A percentile compares a stretch with the other conserved stretches of the same genome.
phyloP scores from a whole-genome alignment of 345 rosid genomes.

The Eucalyptus brandiana region DNA sequence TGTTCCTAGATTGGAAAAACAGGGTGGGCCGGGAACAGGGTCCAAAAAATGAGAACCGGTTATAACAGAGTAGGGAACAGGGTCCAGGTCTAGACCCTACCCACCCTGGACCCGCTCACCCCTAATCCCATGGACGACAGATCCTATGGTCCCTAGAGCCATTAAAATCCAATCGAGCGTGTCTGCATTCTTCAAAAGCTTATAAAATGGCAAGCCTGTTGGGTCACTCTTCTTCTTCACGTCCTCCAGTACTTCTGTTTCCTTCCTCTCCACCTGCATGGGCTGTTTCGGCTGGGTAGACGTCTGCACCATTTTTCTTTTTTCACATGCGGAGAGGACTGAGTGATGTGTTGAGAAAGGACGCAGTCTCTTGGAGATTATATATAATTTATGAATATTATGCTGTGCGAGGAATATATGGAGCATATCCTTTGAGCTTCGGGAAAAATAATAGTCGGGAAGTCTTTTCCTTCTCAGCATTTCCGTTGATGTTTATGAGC shows the following conservation, averaged over 20 bases:
- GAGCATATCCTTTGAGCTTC: background rate
- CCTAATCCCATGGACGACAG: slow-evolving; percentile 39
- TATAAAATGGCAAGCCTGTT: slow-evolving; percentile 12
- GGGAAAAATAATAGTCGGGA: background rate
- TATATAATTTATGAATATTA: background rate
- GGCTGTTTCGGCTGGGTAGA: background rate
- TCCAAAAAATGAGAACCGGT: too few species aligned
- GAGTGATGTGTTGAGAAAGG: background rate
- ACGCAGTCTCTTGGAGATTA: background rate
- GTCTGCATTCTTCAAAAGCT: slow-evolving; percentile 44
- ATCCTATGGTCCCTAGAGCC: slow-evolving; percentile 39
- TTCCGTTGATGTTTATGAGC: background rate
- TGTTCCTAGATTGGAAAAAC: too few species aligned
- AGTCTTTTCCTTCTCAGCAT: background rate
- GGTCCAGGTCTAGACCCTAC: too few species aligned
- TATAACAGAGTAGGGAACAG: too few species aligned
- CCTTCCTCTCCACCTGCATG: background rate
- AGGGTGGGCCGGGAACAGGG: too few species aligned
- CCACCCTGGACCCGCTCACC: too few species aligned
- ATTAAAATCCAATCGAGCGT: slow-evolving; percentile 36
- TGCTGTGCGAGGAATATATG: background rate
- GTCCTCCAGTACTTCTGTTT: background rate
- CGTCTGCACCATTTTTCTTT: background rate
- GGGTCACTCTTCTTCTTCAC: background rate
- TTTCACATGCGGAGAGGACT: background rate